Evolutionary conservation across 2,329 filamentous ascomycete species (phyloP).

Genomic region (Cytospora mali): DNA sequence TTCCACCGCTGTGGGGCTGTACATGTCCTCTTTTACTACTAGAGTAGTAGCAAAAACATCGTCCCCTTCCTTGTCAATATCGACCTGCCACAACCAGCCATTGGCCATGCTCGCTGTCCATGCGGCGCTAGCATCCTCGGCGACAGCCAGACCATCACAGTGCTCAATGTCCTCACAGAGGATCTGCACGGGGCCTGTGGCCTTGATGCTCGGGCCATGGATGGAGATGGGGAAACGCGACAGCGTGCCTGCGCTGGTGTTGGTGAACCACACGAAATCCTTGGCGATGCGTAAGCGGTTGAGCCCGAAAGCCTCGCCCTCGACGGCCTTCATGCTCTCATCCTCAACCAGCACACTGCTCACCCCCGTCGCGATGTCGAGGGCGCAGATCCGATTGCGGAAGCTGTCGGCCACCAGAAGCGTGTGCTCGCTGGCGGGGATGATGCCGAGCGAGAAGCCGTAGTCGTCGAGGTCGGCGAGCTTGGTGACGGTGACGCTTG

Average conservation of each 20-base stretch:
- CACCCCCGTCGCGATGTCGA: conserved; percentile 6
- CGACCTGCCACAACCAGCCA: conserved; percentile 10
- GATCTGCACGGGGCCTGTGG: conserved; percentile 13
- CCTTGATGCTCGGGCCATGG: conserved; percentile 2
- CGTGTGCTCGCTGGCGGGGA: conserved; percentile 15
- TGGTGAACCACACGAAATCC: conserved; percentile 16
- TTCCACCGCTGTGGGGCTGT: conserved; percentile 19
- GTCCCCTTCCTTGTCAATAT: conserved; percentile 12
- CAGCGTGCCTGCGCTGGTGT: conserved; percentile 20
- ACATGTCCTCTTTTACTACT: conserved; percentile 15
- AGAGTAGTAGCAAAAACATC: background rate
- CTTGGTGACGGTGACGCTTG: conserved; percentile 7
- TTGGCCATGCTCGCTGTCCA: conserved; percentile 16
- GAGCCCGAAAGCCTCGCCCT: conserved; percentile 13
- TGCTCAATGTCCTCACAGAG: conserved; percentile 14
- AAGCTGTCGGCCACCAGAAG: conserved; percentile 11
- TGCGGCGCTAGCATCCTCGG: conserved; percentile 4
- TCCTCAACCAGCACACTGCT: conserved; percentile 11
- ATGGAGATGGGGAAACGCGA: conserved; percentile 17
- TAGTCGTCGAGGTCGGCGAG: conserved; percentile 7
- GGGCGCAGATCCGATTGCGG: conserved; percentile 6
- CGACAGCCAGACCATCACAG: conserved; percentile 14
- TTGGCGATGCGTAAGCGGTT: conserved; percentile 16
- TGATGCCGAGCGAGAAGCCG: conserved; percentile 14
- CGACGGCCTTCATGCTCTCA: conserved; percentile 1